Evolutionary conservation across 768 basidiomycete species (phyloP).

Genomic region (Steccherinum ochraceum): DNA sequence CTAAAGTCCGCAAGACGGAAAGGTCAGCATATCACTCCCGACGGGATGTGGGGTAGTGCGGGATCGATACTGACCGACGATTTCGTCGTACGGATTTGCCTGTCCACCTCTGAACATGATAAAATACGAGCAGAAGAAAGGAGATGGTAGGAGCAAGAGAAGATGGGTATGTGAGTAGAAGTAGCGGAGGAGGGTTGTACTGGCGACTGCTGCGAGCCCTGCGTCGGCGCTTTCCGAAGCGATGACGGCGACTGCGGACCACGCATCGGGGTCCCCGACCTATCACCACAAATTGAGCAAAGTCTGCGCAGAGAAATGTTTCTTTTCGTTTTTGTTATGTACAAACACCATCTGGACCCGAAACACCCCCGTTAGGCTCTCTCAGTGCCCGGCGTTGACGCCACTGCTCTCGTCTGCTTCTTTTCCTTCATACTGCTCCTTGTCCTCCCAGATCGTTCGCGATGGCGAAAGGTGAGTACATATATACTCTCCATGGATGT

Average conservation of each 20-base stretch:
- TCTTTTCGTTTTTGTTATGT: too few species aligned
- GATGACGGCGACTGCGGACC: neutral
- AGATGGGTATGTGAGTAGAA: constrained; percentile 3
- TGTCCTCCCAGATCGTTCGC: constrained; percentile 1
- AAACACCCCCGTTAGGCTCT: neutral
- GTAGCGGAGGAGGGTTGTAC: neutral
- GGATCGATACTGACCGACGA: constrained; percentile 62
- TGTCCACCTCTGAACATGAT: constrained; percentile 68
- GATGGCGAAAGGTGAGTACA: constrained; percentile 28
- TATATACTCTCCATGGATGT: constrained; percentile 1
- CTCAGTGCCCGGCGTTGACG: neutral
- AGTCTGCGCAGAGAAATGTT: too few species aligned
- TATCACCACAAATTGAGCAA: too few species aligned
- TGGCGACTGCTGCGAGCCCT: neutral
- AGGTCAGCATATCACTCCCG: neutral
- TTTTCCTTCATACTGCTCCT: constrained; percentile 1
- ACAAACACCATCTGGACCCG: too few species aligned
- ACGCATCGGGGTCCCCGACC: too few species aligned
- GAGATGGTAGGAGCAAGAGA: constrained; percentile 1
- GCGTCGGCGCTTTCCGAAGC: neutral
- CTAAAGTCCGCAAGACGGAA: constrained; percentile 32
- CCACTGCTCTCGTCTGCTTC: constrained; percentile 5
- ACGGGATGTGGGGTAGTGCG: constrained; percentile 41
- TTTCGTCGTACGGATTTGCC: constrained; percentile 81
- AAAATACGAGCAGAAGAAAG: constrained; percentile 1